Evolutionary conservation across 2,329 filamentous ascomycete species (phyloP), one percentile per base, ranked within the genome.

Genomic region (Exophiala phaeomuriformis): DNA sequence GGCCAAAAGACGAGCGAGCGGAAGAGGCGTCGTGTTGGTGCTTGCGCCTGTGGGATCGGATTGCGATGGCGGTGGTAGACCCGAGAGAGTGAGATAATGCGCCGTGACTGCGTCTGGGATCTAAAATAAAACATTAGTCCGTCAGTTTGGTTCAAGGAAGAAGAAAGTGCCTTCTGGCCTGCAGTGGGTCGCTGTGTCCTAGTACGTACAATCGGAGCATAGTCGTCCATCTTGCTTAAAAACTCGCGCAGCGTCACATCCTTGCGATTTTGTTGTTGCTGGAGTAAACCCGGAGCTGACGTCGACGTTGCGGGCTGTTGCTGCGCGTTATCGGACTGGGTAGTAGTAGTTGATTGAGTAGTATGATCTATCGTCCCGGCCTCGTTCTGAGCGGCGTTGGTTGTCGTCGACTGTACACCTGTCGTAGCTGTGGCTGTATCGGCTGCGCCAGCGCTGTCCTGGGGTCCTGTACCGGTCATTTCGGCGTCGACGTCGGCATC

Each of bases 41-140:
- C 89, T 90, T 37, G 90, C 89, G 4, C 72, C 72, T 1, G 52
- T 60, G 19, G 82, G 83, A 67, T 93, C 87, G 30, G 86, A 90
- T 66, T 90, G 83, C 0, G 87, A 87, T 39, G 91, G 90, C 1
- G 91, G 91, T 33, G 93, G 90, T 3, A 98, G 87, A 49, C 93
- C 93, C 61, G 91, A 90, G 64, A 94, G 86, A 36, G 91, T 95
- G 75, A 98, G 87, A 74, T 98, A 98, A 78, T 97, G 96, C 69
- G 95, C 85, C 59, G 90, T 97, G 27, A 98, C 93, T 19, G 93
- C 93, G 67, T 98, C 93, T 43, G 93, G 93, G 64, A 98, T 97
- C 88, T 95, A 64, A 40, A 42, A 30, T 4, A 27, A 19, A 19
- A 19, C 19, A 19, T 19, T 19, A 19, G 19, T 19, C 19, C 19